Percentiles rank a stretch among this genome's conserved stretches.
Conservation (phyloP, 1,284 basidiomycete species). For the Pascua sp. region DNA sequence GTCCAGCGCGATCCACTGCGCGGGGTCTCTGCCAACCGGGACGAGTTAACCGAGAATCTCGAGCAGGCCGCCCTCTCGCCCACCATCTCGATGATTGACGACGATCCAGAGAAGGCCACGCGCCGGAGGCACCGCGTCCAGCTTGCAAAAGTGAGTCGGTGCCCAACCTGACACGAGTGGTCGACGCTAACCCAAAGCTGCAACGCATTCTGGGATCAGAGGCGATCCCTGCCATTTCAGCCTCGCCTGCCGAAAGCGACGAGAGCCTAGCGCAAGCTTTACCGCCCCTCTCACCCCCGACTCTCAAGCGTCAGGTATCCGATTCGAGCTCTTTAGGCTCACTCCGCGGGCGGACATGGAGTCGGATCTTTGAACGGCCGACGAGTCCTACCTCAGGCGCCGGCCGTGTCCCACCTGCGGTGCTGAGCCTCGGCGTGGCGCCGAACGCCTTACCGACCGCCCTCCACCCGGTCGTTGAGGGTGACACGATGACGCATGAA, state of each 20-base stretch:
- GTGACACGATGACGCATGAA: conserved; percentile 9
- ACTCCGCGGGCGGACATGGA: not conserved
- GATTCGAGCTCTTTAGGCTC: too few relatives aligned
- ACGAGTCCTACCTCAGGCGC: not conserved
- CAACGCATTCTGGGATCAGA: conserved; percentile 26
- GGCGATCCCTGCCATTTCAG: too few relatives aligned
- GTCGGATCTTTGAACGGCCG: not conserved
- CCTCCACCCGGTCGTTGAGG: too few relatives aligned
- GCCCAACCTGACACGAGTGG: not conserved
- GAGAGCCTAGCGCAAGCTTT: too few relatives aligned
- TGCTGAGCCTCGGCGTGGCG: too few relatives aligned
- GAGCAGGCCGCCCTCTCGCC: not conserved
- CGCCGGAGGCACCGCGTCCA: conserved; percentile 24
- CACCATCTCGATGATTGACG: not conserved
- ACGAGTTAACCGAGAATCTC: not conserved
- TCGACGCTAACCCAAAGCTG: conserved; percentile 6
- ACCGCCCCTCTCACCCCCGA: too few relatives aligned
- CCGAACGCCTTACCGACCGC: too few relatives aligned
- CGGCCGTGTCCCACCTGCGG: too few relatives aligned
- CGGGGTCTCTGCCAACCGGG: not conserved
- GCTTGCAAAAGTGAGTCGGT: conserved; percentile 25
- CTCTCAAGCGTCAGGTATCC: too few relatives aligned
- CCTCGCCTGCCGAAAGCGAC: too few relatives aligned
- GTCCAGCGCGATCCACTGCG: not conserved
- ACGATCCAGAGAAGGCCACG: conserved; percentile 15